These are phyloP conservation scores for Tricholoma hemisulphureum DNA, from an alignment of 768 basidiomycete species.

Conservation along the genomic window DNA sequence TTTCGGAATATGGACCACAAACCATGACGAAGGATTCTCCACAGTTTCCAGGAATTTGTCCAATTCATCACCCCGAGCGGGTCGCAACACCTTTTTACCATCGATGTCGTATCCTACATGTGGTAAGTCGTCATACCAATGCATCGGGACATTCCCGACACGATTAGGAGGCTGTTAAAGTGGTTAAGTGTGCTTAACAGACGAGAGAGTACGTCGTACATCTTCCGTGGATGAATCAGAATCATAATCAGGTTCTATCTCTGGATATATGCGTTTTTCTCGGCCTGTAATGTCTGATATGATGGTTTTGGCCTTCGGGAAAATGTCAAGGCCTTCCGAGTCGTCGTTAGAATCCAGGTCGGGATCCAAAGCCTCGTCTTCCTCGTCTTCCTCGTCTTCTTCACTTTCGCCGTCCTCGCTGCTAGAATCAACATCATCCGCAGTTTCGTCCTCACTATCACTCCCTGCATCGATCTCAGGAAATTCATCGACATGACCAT, in stretches of 20 bases:
- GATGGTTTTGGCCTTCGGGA: conserved; percentile 65
- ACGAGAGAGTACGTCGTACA: conserved; percentile 42
- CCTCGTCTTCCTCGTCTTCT: conserved; percentile 38
- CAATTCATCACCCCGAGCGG: conserved; percentile 92
- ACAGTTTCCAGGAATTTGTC: conserved; percentile 95
- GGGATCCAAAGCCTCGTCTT: conserved; percentile 29
- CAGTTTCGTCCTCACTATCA: conserved; percentile 46
- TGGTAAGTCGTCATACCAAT: conserved; percentile 99
- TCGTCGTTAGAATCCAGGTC: conserved; percentile 42
- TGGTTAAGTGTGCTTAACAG: conserved; percentile 11
- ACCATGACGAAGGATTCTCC: conserved; percentile 91
- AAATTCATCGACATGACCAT: conserved; percentile 68
- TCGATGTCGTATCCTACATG: conserved; percentile 96
- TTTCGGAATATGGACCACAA: conserved; percentile 19
- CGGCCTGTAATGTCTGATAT: conserved; percentile 83
- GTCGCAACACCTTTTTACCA: conserved; percentile 90
- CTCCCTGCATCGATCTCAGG: conserved; percentile 63
- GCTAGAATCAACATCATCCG: conserved; percentile 26
- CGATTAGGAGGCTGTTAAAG: conserved; percentile 83
- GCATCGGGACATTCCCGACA: conserved; percentile 91
- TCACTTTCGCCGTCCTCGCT: conserved; percentile 40
- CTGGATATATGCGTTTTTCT: conserved; percentile 78
- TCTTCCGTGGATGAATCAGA: conserved; percentile 92
- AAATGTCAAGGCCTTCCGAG: conserved; percentile 51
- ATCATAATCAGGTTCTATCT: conserved; percentile 88